These are phyloP conservation scores for Gossypium schwendimanii DNA, from an alignment of 441 rosid genomes.

Conservation along the genomic window DNA sequence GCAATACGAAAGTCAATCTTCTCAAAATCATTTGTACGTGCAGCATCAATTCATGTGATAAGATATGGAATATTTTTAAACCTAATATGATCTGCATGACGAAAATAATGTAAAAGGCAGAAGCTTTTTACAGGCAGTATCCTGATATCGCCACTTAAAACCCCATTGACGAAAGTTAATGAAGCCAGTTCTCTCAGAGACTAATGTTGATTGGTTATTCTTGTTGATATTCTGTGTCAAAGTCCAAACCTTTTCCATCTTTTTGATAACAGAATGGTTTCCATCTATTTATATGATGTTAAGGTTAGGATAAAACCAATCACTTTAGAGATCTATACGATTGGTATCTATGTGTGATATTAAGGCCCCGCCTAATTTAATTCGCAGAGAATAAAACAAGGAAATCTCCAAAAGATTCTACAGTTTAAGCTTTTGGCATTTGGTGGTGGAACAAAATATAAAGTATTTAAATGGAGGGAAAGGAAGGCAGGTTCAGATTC, in stretches of 20 bases:
- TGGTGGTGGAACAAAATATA: too few relatives aligned
- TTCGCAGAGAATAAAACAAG: too few relatives aligned
- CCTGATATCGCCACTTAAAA: background rate
- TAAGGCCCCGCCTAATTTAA: too few relatives aligned
- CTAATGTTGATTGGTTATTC: background rate
- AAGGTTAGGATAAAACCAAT: too few relatives aligned
- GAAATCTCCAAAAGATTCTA: too few relatives aligned
- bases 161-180: background rate
- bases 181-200: background rate
- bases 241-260: background rate
- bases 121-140: background rate
- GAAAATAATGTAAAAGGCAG: background rate
- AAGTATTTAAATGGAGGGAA: background rate
- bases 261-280: background rate
- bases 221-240: background rate
- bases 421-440: background rate
- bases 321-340: too few relatives aligned
- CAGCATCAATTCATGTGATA: background rate
- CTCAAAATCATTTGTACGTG: background rate
- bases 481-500: background rate
- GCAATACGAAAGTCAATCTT: background rate
- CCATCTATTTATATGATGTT: too few relatives aligned
- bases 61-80: background rate
- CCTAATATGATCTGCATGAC: background rate
- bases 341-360: too few relatives aligned